Base-by-base conservation (phyloP, 768 basidiomycete genomes). In the Tricholoma saponaceum region DNA sequence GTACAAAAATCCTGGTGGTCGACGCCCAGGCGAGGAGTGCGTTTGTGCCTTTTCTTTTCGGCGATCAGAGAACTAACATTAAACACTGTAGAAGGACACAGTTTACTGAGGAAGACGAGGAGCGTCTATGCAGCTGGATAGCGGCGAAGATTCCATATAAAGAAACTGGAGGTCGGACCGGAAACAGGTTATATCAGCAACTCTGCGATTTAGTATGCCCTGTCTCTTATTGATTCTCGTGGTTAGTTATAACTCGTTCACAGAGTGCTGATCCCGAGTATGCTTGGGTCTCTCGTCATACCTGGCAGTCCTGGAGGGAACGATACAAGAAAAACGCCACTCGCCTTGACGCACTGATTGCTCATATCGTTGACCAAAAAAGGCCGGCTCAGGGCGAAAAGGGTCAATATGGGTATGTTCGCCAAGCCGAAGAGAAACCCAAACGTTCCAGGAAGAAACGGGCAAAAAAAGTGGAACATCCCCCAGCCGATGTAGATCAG, bases 251-350 rank as follows among this genome's bases (percentile, higher is more conserved):
- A 32, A 18, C 55, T 23, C 13, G 41, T 16, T 16, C 33, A 8
- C 61, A 91, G 89, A 76, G 75, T 50, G 71, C 72, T 51, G 86
- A 90, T 59, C 85, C 89, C 1, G 88, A 89, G 60, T 91, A 83
- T 64, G 76, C 80, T 0, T 92, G 90, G 90, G 91, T 91, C 18
- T 78, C 76, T 23, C 84, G 90, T 14, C 90, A 93, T 67, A 91
- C 90, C 2, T 93, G 90, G 90, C 89, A 92, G 62, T 93, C 90
- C 14, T 93, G 90, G 90, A 82, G 91, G 25, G 90, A 93, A 66
- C 79, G 91, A 26, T 93, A 93, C 74, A 92, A 92, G 76, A 92
- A 92, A 71, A 87, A 93, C 59, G 75, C 88, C 0, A 66, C 72
- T 6, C 83, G 89, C 9, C 77, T 92, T 35, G 89, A 92, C 65